A percentile compares a stretch with the other conserved stretches of the same genome.
Conservation (phyloP, 306 rosid genomes). For the Psophocarpus tetragonolobus region DNA sequence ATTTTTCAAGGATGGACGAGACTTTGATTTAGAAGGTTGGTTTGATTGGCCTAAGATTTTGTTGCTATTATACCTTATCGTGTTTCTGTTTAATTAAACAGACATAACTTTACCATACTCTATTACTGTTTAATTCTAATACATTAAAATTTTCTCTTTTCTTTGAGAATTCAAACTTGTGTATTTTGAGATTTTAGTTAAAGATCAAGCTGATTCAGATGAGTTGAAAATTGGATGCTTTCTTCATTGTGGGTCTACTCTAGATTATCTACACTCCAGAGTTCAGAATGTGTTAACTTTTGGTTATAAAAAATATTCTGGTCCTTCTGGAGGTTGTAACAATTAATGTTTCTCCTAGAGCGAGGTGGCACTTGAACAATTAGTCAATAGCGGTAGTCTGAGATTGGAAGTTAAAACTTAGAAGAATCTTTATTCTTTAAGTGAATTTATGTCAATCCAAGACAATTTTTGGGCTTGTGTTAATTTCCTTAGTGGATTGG, state of each 20-base stretch:
- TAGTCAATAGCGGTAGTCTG: neutral
- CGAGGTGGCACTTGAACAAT: constrained; percentile 4
- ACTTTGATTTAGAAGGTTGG: constrained; percentile 92
- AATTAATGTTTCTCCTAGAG: constrained; percentile 12
- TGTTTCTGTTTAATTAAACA: constrained; percentile 5
- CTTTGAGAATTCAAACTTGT: constrained; percentile 5
- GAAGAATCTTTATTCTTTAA: neutral
- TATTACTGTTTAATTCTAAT: neutral
- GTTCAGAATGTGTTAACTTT: constrained; percentile 19
- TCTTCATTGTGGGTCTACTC: constrained; percentile 8
- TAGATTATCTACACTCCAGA: neutral
- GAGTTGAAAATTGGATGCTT: constrained; percentile 8
- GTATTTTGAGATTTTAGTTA: neutral
- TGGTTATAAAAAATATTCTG: neutral
- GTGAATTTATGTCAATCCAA: constrained; percentile 26
- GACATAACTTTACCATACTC: neutral
- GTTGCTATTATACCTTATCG: constrained; percentile 10
- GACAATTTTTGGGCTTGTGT: neutral
- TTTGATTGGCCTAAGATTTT: constrained; percentile 57
- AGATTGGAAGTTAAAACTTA: neutral
- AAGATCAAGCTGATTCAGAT: constrained; percentile 17
- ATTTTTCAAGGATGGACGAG: constrained; percentile 84
- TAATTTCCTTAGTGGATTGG: constrained; percentile 5
- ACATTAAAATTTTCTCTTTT: neutral
- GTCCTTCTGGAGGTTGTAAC: constrained; percentile 17